phyloP scores from a whole-genome alignment of 768 basidiomycete genomes.

The Lactarius pseudohatsudake region DNA sequence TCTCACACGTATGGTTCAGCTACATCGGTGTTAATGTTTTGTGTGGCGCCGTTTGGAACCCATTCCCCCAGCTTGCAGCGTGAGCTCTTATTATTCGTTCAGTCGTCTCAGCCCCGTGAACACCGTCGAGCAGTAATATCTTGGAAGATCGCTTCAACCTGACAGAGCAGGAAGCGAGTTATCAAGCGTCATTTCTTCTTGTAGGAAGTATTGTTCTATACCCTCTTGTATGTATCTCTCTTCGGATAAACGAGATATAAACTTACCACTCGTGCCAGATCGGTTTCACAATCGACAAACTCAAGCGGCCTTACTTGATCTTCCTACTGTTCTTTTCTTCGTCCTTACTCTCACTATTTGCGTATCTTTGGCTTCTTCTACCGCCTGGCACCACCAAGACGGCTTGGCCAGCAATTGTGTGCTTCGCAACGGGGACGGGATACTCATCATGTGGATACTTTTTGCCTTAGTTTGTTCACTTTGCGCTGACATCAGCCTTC shows the following conservation, averaged over 20 bases:
- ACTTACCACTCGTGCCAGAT: conserved; percentile 40
- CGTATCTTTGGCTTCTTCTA: conserved; percentile 65
- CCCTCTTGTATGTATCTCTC: conserved; percentile 51
- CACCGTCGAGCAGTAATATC: conserved; percentile 52
- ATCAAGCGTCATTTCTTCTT: conserved; percentile 67
- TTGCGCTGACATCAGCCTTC: not conserved
- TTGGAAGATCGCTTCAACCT: conserved; percentile 66
- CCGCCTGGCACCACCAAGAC: conserved; percentile 57
- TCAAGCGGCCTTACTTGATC: conserved; percentile 57
- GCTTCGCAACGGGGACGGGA: conserved; percentile 69
- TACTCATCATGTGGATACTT: conserved; percentile 61
- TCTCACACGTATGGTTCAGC: conserved; percentile 37
- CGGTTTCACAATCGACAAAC: conserved; percentile 63
- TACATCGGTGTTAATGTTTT: conserved; percentile 76
- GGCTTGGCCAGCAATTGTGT: conserved; percentile 59
- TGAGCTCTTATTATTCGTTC: conserved; percentile 36
- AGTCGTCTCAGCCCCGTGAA: not conserved
- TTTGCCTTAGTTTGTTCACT: conserved; percentile 2
- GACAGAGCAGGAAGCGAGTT: conserved; percentile 58
- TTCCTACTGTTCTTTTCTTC: conserved; percentile 58
- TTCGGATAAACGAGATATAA: not conserved
- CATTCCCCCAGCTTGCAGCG: conserved; percentile 76
- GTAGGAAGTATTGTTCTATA: conserved; percentile 69
- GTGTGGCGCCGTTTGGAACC: conserved; percentile 76
- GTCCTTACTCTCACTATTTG: conserved; percentile 56